Base-by-base conservation (phyloP, 2,329 filamentous ascomycete species). In the Hypoxylon sp. region DNA sequence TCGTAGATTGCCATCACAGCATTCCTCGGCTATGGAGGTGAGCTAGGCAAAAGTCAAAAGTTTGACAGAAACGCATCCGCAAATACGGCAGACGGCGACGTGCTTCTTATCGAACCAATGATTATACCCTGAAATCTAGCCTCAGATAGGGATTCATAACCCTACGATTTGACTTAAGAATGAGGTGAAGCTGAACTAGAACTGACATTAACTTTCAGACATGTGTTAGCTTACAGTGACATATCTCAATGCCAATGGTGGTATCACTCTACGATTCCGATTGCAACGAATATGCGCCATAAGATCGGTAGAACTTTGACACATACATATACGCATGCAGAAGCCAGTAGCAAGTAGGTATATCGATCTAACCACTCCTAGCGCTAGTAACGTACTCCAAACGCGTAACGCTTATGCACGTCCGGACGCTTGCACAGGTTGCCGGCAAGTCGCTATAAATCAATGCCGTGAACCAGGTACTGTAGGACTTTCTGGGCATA, bases 331-430 rank as follows among this genome's bases (percentile, higher is more conserved):
- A 54, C 15, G 34, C 34, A 53, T 22, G 30, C 20, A 58, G 47
- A 28, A 47, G 59, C 39, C 17, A 48, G 56, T 13, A 32, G 30
- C 11, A 32, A 32, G 30, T 32, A 32, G 30, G 6, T 56, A 58
- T 44, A 47, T 59, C 49, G 52, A 66, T 66, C 59, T 55, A 66
- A 64, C 56, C 47, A 30, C 19, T 56, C 46, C 43, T 48, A 39
- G 44, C 47, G 24, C 34, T 56, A 47, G 24, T 22, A 43, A 49
- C 44, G 46, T 52, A 19, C 28, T 22, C 43, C 53, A 32, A 39
- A 47, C n/a, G 48, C 47, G 53, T 37, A 39, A 39, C 47, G 54
- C 34, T 43, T 47, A 56, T 56, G 46, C 51, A 32, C 28, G 5
- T 34, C 34, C 52, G 55, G 55, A 46, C 50, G 61, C 55, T 55